Evolutionary conservation across 2,329 filamentous ascomycete genomes (phyloP).

Genomic region (Alternaria ventricosa): DNA sequence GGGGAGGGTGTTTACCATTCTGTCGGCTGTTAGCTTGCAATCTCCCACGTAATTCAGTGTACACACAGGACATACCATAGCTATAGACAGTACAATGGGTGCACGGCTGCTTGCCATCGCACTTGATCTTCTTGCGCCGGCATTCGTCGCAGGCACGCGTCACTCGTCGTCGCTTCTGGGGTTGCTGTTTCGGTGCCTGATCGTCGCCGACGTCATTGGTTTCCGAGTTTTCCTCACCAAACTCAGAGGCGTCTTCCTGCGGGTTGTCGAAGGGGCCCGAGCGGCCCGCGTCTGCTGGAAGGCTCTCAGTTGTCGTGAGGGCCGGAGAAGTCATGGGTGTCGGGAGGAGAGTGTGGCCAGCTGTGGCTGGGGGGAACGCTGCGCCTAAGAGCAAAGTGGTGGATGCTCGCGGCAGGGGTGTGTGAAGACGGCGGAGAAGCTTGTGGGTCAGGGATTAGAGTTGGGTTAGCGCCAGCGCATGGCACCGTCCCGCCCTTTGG

Average conservation of each 20-base stretch:
- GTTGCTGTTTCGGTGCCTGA: slow-evolving; percentile 43
- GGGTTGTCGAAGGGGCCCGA: slow-evolving; percentile 35
- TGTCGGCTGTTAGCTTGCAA: slow-evolving; percentile 49
- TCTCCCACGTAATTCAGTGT: slow-evolving; percentile 1
- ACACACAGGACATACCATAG: slow-evolving; percentile 70
- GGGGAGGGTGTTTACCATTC: slow-evolving; percentile 63
- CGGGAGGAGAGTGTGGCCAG: slow-evolving; percentile 33
- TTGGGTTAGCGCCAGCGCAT: slow-evolving; percentile 40
- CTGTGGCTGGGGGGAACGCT: slow-evolving; percentile 40
- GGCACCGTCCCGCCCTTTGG: slow-evolving; percentile 40
- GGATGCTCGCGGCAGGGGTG: slow-evolving; percentile 31
- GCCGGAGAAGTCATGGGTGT: slow-evolving; percentile 46
- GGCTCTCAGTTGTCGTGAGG: slow-evolving; percentile 40
- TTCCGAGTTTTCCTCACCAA: slow-evolving; percentile 40
- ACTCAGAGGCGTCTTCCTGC: slow-evolving; percentile 41
- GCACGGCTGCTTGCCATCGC: slow-evolving; percentile 62
- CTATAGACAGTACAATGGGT: slow-evolving; percentile 98
- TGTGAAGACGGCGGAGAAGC: slow-evolving; percentile 34
- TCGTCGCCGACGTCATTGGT: slow-evolving; percentile 43
- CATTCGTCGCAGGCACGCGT: slow-evolving; percentile 54
- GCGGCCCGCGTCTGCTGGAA: slow-evolving; percentile 36
- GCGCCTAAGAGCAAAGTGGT: slow-evolving; percentile 42
- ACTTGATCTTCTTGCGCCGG: slow-evolving; percentile 61
- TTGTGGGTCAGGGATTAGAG: slow-evolving; percentile 40
- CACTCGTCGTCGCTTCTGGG: slow-evolving; percentile 52